Conservation (phyloP, 75 land plant species). For the Larix kaempferi region DNA sequence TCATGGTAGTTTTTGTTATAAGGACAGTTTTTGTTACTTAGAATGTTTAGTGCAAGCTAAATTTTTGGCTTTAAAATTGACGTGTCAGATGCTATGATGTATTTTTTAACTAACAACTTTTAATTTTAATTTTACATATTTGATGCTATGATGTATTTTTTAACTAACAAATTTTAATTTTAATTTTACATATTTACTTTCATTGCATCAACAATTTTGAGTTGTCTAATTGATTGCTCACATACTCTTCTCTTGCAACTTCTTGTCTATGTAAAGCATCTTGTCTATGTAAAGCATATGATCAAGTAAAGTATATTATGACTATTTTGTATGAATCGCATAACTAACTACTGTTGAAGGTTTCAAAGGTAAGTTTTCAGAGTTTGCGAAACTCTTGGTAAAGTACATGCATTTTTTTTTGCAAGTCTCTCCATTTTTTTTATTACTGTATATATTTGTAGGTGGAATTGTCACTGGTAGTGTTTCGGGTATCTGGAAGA, state of each 20-base stretch:
- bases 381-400: constrained; percentile 51
- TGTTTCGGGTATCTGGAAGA: constrained; percentile 59
- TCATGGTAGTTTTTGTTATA: too few relatives aligned
- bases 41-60: too few relatives aligned
- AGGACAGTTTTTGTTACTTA: too few relatives aligned
- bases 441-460: constrained; percentile 12
- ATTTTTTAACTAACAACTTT: too few relatives aligned
- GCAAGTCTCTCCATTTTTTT: too few relatives aligned
- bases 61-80: too few relatives aligned
- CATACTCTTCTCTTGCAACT: not conserved
- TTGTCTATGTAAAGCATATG: too few relatives aligned
- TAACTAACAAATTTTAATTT: too few relatives aligned
- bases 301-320: not conserved
- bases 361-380: constrained; percentile 41
- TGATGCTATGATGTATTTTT: too few relatives aligned
- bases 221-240: not conserved
- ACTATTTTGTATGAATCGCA: constrained; percentile 11
- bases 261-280: not conserved
- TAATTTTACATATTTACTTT: not conserved
- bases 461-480: constrained; percentile 66
- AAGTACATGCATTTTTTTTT: too few relatives aligned
- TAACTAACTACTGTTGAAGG: constrained; percentile 60
- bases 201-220: not conserved
- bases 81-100: too few relatives aligned
- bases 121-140: too few relatives aligned